A percentile compares a stretch with the other conserved stretches of the same genome.
These are phyloP conservation scores for Kokia cookei DNA, from an alignment of 441 rosid species.

Conservation along the genomic window DNA sequence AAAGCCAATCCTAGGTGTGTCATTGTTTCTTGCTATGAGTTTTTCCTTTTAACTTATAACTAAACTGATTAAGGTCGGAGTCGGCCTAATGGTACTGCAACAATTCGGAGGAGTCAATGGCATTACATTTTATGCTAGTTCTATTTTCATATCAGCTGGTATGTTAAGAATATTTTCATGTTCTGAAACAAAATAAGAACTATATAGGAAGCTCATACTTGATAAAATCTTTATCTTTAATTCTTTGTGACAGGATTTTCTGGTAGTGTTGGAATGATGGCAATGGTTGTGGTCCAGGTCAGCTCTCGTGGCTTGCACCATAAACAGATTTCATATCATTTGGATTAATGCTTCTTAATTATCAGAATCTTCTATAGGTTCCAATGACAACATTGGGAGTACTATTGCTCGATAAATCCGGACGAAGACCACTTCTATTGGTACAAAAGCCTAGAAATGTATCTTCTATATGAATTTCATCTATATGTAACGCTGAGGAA, in stretches of 20 bases:
- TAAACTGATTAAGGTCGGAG: constrained; percentile 38
- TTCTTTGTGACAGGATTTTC: constrained; percentile 46
- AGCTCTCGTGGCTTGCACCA: not conserved
- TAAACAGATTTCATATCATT: not conserved
- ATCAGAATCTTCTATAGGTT: constrained; percentile 37
- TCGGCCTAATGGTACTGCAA: constrained; percentile 57
- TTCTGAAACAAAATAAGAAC: not conserved
- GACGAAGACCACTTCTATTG: constrained; percentile 66
- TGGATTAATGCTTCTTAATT: not conserved
- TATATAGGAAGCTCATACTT: not conserved
- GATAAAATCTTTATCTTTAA: not conserved
- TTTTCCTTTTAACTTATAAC: not conserved
- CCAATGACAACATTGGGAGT: constrained; percentile 68
- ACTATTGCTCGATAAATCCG: constrained; percentile 63
- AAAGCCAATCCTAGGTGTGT: not conserved
- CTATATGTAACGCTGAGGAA: not conserved
- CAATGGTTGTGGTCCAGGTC: constrained; percentile 72
- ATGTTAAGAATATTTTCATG: not conserved
- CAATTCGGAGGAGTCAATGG: constrained; percentile 62
- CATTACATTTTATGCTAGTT: constrained; percentile 47
- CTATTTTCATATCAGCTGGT: constrained; percentile 50
- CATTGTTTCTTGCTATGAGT: not conserved
- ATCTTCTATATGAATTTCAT: not conserved
- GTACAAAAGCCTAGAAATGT: constrained; percentile 25
- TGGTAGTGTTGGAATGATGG: constrained; percentile 51